A percentile compares a stretch with the other conserved stretches of the same genome.
Conservation (phyloP, 2,329 filamentous ascomycete species). For the Apiospora hydei region DNA sequence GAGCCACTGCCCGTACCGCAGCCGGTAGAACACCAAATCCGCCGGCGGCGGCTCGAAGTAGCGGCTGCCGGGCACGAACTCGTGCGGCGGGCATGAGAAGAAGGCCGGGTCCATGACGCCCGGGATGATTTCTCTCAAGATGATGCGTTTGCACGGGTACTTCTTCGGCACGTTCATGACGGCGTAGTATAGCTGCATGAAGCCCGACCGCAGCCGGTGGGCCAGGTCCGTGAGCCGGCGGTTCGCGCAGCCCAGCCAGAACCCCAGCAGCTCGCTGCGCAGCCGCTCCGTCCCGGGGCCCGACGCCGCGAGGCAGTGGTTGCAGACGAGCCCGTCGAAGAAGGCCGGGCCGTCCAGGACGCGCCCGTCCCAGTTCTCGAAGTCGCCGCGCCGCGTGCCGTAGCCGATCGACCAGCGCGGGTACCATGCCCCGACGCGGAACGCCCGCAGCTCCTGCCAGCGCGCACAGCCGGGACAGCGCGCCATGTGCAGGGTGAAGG, state of each 20-base stretch:
- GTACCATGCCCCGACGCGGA: not conserved
- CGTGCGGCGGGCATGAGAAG: not conserved
- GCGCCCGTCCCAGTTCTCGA: not conserved
- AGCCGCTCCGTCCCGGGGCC: not conserved
- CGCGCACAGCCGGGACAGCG: not conserved
- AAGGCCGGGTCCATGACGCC: not conserved
- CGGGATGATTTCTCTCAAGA: not conserved
- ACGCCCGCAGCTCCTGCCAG: constrained; percentile 15
- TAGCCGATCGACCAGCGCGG: not conserved
- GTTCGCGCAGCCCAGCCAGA: not conserved
- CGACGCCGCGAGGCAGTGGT: not conserved
- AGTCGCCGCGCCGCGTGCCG: not conserved
- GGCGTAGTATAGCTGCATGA: not conserved
- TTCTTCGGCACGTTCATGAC: not conserved
- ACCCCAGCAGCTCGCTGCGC: not conserved
- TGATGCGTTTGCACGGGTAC: not conserved
- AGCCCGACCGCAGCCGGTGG: not conserved
- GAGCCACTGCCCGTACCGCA: not conserved
- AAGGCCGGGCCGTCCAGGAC: not conserved
- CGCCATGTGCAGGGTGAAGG: constrained; percentile 17
- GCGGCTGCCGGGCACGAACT: not conserved
- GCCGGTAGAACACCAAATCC: not conserved
- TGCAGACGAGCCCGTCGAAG: not conserved
- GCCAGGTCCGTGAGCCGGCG: not conserved
- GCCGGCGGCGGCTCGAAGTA: not conserved